These are phyloP conservation scores for Brassica incana DNA, from an alignment of 345 rosid species.

Conservation along the genomic window DNA sequence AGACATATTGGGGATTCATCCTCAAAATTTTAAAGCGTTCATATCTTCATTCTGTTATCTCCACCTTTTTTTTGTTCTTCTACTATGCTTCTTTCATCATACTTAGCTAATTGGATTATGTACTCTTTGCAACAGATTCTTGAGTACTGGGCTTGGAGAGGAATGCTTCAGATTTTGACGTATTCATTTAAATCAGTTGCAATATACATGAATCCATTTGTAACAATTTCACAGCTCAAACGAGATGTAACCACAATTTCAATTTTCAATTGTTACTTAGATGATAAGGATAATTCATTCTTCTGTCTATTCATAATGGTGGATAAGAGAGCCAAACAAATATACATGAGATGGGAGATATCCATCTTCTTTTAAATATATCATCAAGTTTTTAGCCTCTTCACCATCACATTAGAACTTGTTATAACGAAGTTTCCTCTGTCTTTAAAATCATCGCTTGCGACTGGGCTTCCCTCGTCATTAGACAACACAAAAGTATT, in stretches of 20 bases:
- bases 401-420: conserved; percentile 22
- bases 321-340: no score
- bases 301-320: not conserved
- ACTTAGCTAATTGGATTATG: not conserved
- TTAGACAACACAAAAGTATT: conserved; percentile 27
- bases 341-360: not conserved
- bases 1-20: conserved; percentile 87
- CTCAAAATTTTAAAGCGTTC: conserved; percentile 67
- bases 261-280: not conserved
- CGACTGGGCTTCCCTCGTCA: conserved; percentile 24
- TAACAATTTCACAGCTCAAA: not conserved
- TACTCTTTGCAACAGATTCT: not conserved
- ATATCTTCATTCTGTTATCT: not conserved
- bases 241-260: not conserved
- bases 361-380: not conserved
- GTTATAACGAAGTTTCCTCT: not conserved
- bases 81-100: not conserved
- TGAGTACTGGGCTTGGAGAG: not conserved
- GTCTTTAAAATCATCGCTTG: conserved; percentile 13
- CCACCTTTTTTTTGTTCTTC: not conserved
- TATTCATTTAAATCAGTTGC: not conserved
- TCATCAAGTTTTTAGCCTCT: conserved; percentile 20
- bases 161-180: not conserved
- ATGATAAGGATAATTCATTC: not conserved
- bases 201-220: not conserved